Evolutionary conservation across 1,284 basidiomycete genomes (phyloP), one percentile per base, ranked within the genome.

Genomic region (Trametes versicolor): DNA sequence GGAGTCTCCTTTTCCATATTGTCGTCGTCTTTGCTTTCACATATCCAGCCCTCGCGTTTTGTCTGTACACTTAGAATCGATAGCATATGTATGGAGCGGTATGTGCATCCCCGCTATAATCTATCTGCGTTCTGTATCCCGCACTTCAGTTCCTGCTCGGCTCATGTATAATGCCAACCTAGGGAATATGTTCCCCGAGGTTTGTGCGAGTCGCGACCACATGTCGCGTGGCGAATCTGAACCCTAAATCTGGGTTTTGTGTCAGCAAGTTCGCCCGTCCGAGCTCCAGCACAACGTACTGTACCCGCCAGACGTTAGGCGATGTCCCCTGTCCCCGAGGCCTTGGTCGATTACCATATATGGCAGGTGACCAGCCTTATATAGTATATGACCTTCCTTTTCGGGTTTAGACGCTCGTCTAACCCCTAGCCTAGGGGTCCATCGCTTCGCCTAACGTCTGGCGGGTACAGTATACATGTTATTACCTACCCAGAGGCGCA

Each of bases 31-130:
- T 52, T 58, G 48, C 43, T 57, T 45, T 53, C 48, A 21, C 23
- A 19, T 32, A 32, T 45, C 27, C 17, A 15, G 37, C 23, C 39
- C 36, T 43, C 39, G 53, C 49, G 29, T 25, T 23, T 36, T 43
- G 57, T 64, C 60, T 67, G 66, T 67, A 62, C 34, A 53, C 60
- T 10, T 67, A 67, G 66, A 67, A 39, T 52, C 34, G 45, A 23
- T 55, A 54, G 29, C 50, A 59, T 64, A 60, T 64, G 58, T 64
- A 64, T 51, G 52, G 52, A 36, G 62, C 52, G 52, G 51, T 51
- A 39, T 25, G 17, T 5, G 10, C n/a, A 25, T 32, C 39, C 6
- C 29, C 51, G 56, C 57, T 21, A n/a, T 64, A 64, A 64, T 64
- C 51, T 64, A 55, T 55, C 39, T 37, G n/a, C 9, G 10, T 55